Percentiles rank a stretch among this genome's conserved stretches.
phyloP scores from a whole-genome alignment of 257 asterid species.

The Solanum infundibuliforme region DNA sequence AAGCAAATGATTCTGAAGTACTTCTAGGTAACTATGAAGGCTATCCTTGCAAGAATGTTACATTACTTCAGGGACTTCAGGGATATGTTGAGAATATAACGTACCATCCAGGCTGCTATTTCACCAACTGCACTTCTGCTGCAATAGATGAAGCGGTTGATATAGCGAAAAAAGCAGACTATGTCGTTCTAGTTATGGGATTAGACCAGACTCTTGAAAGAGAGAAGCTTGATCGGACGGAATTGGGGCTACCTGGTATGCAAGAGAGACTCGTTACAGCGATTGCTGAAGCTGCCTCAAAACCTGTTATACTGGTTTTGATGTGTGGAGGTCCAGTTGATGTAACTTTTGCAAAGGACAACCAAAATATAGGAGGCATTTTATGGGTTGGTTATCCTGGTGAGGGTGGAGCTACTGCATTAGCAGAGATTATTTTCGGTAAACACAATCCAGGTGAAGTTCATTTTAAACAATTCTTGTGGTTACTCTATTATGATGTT shows the following conservation, averaged over 20 bases:
- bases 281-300: slow-evolving; percentile 29
- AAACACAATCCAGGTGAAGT: slow-evolving; percentile 50
- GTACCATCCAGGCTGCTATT: slow-evolving; percentile 34
- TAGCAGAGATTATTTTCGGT: slow-evolving; percentile 45
- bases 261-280: slow-evolving; percentile 30
- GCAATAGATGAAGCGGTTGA: slow-evolving; percentile 18
- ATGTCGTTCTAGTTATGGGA: slow-evolving; percentile 55
- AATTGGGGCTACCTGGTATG: slow-evolving; percentile 47
- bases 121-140: slow-evolving; percentile 29
- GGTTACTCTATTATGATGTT: neutral
- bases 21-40: slow-evolving; percentile 62
- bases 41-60: slow-evolving; percentile 34
- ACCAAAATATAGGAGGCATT: slow-evolving; percentile 45
- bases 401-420: slow-evolving; percentile 58
- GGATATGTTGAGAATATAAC: slow-evolving; percentile 6
- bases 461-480: neutral
- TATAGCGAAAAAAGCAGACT: slow-evolving; percentile 29
- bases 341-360: slow-evolving; percentile 42
- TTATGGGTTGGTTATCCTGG: slow-evolving; percentile 45
- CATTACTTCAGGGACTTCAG: slow-evolving; percentile 43
- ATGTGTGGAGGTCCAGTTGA: slow-evolving; percentile 64
- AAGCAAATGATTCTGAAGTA: slow-evolving; percentile 21
- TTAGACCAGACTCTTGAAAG: slow-evolving; percentile 47
- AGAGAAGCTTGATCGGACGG: slow-evolving; percentile 36
- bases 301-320: slow-evolving; percentile 40